Evolutionary conservation across 1,284 basidiomycete species (phyloP), one percentile per base, ranked within the genome.

Genomic region (Porodaedalea pini): DNA sequence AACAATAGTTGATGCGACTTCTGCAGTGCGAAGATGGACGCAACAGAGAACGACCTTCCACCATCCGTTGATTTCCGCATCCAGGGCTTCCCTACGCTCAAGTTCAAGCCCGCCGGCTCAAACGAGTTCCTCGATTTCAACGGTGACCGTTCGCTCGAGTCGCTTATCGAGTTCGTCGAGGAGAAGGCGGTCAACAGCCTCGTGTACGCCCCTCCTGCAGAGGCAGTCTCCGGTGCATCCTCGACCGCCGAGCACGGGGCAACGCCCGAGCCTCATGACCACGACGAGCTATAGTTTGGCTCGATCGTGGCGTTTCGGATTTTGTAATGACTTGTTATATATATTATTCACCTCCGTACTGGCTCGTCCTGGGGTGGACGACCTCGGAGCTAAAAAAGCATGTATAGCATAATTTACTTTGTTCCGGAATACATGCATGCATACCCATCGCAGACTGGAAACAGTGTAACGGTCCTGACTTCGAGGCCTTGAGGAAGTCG

Each of bases 41-140:
- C 93, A 4, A 90, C 88, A 61, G 93, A 95, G 75, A 99, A 99
- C 73, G 97, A 99, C 72, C 81, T 99, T 27, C 97, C 97, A 48
- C 79, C 88, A 27, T 83, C 83, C 15, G 85, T 90, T 54, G 86
- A 90, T 32, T 98, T 99, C 92, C 83, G 85, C 56, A 75, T 96
- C 62, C 68, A 78, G 57, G 88, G 92, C 48, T 98, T 97, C 92
- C 96, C 96, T 7, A 98, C 97, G 1, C 73, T 99, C 71, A 98
- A 98, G 73, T 97, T 99, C 83, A 94, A 94, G 76, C 82, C 88
- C 8, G 96, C 97, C 23, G 95, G 96, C 54, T 76, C 82, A 44
- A 78, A 78, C 59, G 86, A 91, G 58, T 98, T 95, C 76, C 76
- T 98, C 61, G 93, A 98, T 71, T 98, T 94, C 70, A 87, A 91